Evolutionary conservation across 2,329 filamentous ascomycete genomes (phyloP).

Genomic region (Curvularia spicifera): DNA sequence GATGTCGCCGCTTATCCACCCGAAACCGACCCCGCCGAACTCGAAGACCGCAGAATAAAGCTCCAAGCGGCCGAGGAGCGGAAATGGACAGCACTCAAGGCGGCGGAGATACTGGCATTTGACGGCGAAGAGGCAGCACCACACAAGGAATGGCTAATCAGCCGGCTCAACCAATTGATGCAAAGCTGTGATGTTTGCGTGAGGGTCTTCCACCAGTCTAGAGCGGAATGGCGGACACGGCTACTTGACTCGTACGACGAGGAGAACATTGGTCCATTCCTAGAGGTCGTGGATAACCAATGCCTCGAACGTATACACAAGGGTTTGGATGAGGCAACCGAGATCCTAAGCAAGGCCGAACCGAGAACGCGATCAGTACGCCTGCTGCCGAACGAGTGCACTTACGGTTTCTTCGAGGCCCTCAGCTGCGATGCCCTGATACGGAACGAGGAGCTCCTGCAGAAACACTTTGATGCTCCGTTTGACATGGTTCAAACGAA

Average conservation of each 20-base stretch:
- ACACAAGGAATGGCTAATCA: conserved; percentile 51
- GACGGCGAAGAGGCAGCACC: conserved; percentile 55
- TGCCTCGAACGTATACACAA: conserved; percentile 53
- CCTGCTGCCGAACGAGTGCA: conserved; percentile 63
- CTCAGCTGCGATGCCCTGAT: conserved; percentile 85
- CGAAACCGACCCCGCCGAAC: conserved; percentile 38
- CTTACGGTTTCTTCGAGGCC: conserved; percentile 85
- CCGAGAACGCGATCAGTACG: conserved; percentile 59
- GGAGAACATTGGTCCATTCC: conserved; percentile 54
- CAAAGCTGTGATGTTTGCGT: conserved; percentile 58
- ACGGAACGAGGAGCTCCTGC: conserved; percentile 59
- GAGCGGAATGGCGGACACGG: conserved; percentile 49
- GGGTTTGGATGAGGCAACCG: conserved; percentile 52
- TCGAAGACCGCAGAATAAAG: conserved; percentile 39
- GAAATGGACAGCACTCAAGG: conserved; percentile 51
- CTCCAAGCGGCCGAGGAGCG: conserved; percentile 50
- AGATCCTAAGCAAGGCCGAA: conserved; percentile 53
- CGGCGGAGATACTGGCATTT: conserved; percentile 56
- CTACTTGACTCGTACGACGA: conserved; percentile 54
- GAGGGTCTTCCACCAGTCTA: conserved; percentile 55
- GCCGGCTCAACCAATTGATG: conserved; percentile 52
- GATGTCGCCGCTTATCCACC: conserved; percentile 46
- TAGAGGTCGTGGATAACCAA: conserved; percentile 54
- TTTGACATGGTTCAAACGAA: conserved; percentile 82
- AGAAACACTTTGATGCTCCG: conserved; percentile 75